Evolutionary conservation across 163 green algal genomes (phyloP), one percentile per base, ranked within the genome.

Genomic region (Scenedesmus sp.): DNA sequence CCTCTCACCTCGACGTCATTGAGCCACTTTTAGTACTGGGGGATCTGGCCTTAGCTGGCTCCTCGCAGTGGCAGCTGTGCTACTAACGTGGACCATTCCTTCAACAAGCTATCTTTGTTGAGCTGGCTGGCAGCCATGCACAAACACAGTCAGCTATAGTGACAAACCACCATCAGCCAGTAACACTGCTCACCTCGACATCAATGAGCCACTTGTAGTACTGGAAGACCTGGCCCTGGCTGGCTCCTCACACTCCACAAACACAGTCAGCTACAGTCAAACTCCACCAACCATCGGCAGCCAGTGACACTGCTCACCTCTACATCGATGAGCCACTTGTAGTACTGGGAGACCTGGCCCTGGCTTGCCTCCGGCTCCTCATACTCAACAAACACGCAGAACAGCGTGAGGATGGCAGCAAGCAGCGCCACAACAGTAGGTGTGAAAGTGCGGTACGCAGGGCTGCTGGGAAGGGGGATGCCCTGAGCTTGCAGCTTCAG

Each of bases 151-250:
- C 23, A 79, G 23, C 70, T 52, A 10, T 64, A 64, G 59, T 64
- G 59, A 8, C 8, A 64, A 8, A 64, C 8, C 59, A 8, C 9
- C 9, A 0, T 64, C 59, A 15, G 59, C 59, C 59, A 64, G 9
- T 64, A 10, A 64, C 59, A 15, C 59, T 64, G 34, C 34, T 46
- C 34, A 46, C 34, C 52, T 91, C 87, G 9, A 92, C 88, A 76
- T 92, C 88, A 7, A 92, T 34, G 79, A 92, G 88, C 88, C 88
- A 92, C 79, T 87, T 92, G 88, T 92, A 92, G 62, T 92, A 92
- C 79, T 92, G 82, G 82, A 23, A 9, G 12, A 88, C 52, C 23
- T 88, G 82, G 57, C 26, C 76, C 10, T 84, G 76, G 34, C 34
- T 86, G 88, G 88, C 18, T 66, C 26, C n/a, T 92, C 88, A 13